Base-by-base conservation (phyloP, 2,329 filamentous ascomycete species). In the Purpureocillium takamizusanense region DNA sequence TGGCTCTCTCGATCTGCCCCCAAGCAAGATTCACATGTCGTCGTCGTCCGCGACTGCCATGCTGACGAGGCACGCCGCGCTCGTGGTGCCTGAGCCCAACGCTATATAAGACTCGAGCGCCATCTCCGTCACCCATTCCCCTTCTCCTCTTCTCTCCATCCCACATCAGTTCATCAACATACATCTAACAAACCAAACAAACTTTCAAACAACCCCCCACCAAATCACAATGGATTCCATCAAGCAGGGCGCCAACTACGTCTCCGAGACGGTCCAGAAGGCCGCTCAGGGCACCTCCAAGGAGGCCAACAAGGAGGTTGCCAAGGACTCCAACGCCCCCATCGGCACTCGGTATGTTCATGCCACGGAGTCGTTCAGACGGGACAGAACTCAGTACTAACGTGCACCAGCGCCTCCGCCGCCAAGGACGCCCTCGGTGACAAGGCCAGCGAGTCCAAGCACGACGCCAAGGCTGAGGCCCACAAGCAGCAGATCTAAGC, bases 251-350 rank as follows among this genome's bases (percentile, higher is more conserved):
- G 76, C 66, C 65, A 81, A 81, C 73, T 78, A 75, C 73, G 75
- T 80, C 60, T 60, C 69, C 46, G 78, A 82, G 70, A 65, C 67
- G 53, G 61, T 78, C 56, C 70, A 81, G 67, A 65, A 78, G 57
- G 66, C 66, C 44, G 56, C 67, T 46, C 65, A 66, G 44, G 68
- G 71, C 48, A 65, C 72, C 44, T 75, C 69, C 65, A 83, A 83
- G 75, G 77, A 82, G 66, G 66, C 67, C 66, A 83, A 83, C 74
- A 82, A 83, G 74, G 56, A 71, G 48, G 70, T 77, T 48, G 79
- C 78, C 60, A 82, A 83, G 72, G 75, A 77, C 56, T 59, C 50
- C 58, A 63, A 78, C 55, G 68, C 67, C 44, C 47, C 50, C 49
- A 6, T 78, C 41, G 56, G 62, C 54, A 77, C 72, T 55, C 77